Base-by-base conservation (phyloP, 2,329 filamentous ascomycete genomes). In the Curvularia spicifera region DNA sequence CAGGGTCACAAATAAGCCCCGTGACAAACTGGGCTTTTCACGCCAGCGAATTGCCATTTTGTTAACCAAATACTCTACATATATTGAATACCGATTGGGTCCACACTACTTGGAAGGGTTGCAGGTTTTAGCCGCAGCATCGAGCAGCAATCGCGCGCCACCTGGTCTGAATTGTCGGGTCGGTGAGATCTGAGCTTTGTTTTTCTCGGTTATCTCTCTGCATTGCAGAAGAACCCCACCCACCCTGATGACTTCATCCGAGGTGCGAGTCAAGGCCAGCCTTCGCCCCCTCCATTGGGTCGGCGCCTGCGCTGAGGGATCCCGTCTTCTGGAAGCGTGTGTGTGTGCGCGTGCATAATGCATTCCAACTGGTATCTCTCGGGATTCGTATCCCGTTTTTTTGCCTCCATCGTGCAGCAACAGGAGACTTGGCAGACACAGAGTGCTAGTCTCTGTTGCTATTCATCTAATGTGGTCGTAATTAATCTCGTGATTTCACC, bases 211-310 rank as follows among this genome's bases (percentile, higher is more conserved):
- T 55, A 58, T 58, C 56, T 58, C 40, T 43, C 22, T 43, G 22
- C 24, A 26, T 26, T 26, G 4, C 33, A 15, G 33, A 35, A 12
- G 40, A 43, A 43, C 43, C 42, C 42, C 39, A 48, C 58, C 46
- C 26, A 40, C 45, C 64, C 46, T 59, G 53, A 64, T 63, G 60
- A 62, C 65, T 64, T 67, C 63, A 61, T 55, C 29, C 29, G 29
- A 18, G 9, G 12, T 31, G 12, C 33, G 39, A 40, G 53, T 52
- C 53, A 56, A 51, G 51, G 46, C 48, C 18, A 43, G 40, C 47
- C 43, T 49, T 28, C 54, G 59, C 63, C 57, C 57, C 59, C 62
- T 60, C 62, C 50, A 54, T 56, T 45, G 57, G 55, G 48, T 48
- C 43, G 9, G 44, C 40, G 50, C 52, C 51, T 40, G 48, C 47